Evolutionary conservation across 148 eudicot genomes (phyloP).

Genomic region (Rhododendron mucronatum): DNA sequence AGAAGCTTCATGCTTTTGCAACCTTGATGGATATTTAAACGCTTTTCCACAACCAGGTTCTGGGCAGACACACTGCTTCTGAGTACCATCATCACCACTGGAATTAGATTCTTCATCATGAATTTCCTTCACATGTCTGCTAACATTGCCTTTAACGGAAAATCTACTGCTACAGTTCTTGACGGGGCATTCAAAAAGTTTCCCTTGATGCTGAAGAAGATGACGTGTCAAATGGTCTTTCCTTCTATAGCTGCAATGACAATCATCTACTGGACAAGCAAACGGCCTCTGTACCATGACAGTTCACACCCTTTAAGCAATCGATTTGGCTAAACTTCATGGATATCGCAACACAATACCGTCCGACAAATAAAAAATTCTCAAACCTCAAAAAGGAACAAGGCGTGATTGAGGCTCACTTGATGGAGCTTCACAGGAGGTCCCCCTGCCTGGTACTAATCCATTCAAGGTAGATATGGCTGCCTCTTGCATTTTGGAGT

Average conservation of each 20-base stretch:
- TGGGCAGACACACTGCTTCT: slow-evolving; percentile 45
- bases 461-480: slow-evolving; percentile 63
- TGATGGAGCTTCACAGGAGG: slow-evolving; percentile 99
- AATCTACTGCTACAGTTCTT: slow-evolving; percentile 47
- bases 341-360: background rate
- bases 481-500: slow-evolving; percentile 99
- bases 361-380: background rate
- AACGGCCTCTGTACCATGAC: slow-evolving; percentile 64
- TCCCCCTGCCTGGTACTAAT: slow-evolving; percentile 99
- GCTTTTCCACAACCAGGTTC: slow-evolving; percentile 85
- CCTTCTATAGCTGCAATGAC: slow-evolving; percentile 68
- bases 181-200: slow-evolving; percentile 63
- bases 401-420: slow-evolving; percentile 75
- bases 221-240: slow-evolving; percentile 90
- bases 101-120: slow-evolving; percentile 37
- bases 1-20: slow-evolving; percentile 63
- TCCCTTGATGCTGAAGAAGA: slow-evolving; percentile 68
- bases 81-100: slow-evolving; percentile 11
- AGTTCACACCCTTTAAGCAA: background rate
- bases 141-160: slow-evolving; percentile 52
- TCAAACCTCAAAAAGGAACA: slow-evolving; percentile 35
- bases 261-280: slow-evolving; percentile 67
- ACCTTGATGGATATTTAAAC: slow-evolving; percentile 58
- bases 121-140: slow-evolving; percentile 65
- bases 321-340: background rate